Percentiles rank a stretch among this genome's conserved stretches.
These are phyloP conservation scores for Trichoderma sp. DNA, from an alignment of 2,329 filamentous ascomycete species.

Conservation along the genomic window DNA sequence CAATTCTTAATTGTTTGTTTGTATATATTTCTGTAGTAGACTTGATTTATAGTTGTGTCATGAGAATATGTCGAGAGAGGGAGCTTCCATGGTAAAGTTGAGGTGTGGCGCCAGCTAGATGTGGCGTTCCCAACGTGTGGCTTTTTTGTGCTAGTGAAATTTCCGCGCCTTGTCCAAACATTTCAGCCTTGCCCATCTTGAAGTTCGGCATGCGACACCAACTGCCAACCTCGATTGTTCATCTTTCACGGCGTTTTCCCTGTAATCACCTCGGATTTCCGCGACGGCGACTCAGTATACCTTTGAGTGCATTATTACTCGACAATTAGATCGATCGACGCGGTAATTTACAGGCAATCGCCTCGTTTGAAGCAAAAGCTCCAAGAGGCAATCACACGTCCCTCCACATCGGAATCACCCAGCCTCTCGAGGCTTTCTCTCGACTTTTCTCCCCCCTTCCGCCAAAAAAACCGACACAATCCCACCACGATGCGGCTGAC, in stretches of 20 bases:
- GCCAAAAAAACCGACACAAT: not conserved
- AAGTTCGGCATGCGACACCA: slow-evolving; percentile 8
- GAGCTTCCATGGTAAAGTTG: not conserved
- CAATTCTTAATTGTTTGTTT: not conserved
- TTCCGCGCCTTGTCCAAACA: slow-evolving; percentile 33
- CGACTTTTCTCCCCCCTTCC: not conserved
- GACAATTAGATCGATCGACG: not conserved
- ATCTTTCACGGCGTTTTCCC: not conserved
- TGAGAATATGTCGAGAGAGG: not conserved
- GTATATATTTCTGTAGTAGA: not conserved
- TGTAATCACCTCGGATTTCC: not conserved
- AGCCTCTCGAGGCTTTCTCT: not conserved
- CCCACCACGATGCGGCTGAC: slow-evolving; percentile 81
- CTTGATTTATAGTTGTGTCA: not conserved
- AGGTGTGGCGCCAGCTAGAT: not conserved
- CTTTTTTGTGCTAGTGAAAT: slow-evolving; percentile 28
- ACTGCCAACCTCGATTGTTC: not conserved
- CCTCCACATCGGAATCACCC: not conserved
- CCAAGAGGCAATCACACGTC: not conserved
- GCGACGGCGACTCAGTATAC: not conserved
- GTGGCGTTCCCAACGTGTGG: slow-evolving; percentile 17
- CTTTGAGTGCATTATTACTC: too few relatives aligned
- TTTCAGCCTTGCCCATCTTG: slow-evolving; percentile 31
- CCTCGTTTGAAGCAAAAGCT: not conserved
- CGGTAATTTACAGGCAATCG: not conserved